phyloP scores from a whole-genome alignment of 2,329 filamentous ascomycete species.

The Huntiella bhutanensis region DNA sequence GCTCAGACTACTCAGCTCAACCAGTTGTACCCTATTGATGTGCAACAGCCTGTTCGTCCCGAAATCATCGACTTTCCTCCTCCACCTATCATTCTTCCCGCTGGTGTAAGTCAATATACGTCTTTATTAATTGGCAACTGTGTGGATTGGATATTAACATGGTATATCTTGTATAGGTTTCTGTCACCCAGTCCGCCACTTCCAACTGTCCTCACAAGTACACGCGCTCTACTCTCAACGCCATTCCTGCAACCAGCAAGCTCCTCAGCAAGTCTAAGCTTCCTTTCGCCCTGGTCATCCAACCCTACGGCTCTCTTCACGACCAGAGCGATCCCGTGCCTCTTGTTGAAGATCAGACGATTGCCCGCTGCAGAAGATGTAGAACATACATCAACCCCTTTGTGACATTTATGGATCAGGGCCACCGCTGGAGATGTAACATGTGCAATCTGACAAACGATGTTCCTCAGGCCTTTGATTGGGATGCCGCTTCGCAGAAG shows the following conservation, averaged over 20 bases:
- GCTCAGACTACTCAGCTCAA: conserved; percentile 37
- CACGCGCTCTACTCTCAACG: conserved; percentile 85
- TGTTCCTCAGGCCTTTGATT: conserved; percentile 97
- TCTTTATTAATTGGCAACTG: not conserved
- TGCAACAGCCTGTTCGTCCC: conserved; percentile 84
- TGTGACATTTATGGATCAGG: conserved; percentile 88
- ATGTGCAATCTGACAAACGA: conserved; percentile 99
- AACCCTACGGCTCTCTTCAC: conserved; percentile 83
- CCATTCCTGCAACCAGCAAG: conserved; percentile 77
- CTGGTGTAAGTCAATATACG: conserved; percentile 50
- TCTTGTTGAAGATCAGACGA: conserved; percentile 89
- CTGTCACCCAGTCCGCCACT: conserved; percentile 74
- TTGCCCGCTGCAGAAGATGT: conserved; percentile 87
- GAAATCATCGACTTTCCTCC: conserved; percentile 81
- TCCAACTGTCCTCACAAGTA: conserved; percentile 90
- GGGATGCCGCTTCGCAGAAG: conserved; percentile 85
- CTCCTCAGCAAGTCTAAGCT: conserved; percentile 93
- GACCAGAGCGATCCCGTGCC: conserved; percentile 83
- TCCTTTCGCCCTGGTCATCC: conserved; percentile 86
- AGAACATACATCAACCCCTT: conserved; percentile 96
- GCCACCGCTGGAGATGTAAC: conserved; percentile 96
- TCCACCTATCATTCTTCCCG: conserved; percentile 74
- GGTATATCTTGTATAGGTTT: conserved; percentile 36
- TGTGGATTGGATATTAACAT: not conserved
- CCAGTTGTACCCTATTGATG: conserved; percentile 78